Percentiles rank a stretch among this genome's conserved stretches.
Conservation (phyloP, 139 green algal species). For the Chlorella sp. region DNA sequence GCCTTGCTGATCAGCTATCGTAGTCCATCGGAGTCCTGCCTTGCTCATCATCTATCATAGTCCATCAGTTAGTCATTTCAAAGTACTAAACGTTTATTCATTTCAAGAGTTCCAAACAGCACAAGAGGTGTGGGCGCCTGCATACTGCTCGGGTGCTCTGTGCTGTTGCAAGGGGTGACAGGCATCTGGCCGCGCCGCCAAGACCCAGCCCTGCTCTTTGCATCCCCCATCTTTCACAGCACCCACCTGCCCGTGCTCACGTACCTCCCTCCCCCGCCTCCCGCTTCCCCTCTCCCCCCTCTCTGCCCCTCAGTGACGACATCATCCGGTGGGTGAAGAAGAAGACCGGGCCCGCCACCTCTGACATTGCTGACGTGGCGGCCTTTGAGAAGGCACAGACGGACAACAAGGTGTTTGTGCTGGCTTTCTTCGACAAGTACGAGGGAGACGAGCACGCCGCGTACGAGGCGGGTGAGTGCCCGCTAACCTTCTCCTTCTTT, state of each 20-base stretch:
- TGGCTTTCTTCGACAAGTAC: constrained; percentile 79
- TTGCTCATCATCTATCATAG: too few relatives aligned
- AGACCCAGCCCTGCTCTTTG: too few relatives aligned
- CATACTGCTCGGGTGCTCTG: too few relatives aligned
- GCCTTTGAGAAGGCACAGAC: constrained; percentile 60
- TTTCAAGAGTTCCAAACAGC: too few relatives aligned
- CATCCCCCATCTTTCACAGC: too few relatives aligned
- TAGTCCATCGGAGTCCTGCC: too few relatives aligned
- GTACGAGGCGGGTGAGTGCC: constrained; percentile 56
- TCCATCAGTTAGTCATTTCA: too few relatives aligned
- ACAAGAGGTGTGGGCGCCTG: too few relatives aligned
- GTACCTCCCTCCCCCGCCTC: not conserved
- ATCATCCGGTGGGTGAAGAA: constrained; percentile 90
- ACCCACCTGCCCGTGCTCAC: not conserved
- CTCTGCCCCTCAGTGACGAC: constrained; percentile 61
- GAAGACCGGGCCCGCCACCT: constrained; percentile 85
- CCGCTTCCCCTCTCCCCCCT: not conserved
- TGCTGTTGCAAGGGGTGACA: too few relatives aligned
- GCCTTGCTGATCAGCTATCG: too few relatives aligned
- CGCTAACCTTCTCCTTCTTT: not conserved
- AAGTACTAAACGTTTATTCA: too few relatives aligned
- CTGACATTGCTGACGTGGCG: constrained; percentile 53
- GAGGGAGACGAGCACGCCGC: constrained; percentile 70
- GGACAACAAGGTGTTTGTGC: constrained; percentile 55
- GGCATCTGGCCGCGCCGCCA: too few relatives aligned